Conservation (phyloP, 2,329 filamentous ascomycete species). For the Microdochium bolleyi region DNA sequence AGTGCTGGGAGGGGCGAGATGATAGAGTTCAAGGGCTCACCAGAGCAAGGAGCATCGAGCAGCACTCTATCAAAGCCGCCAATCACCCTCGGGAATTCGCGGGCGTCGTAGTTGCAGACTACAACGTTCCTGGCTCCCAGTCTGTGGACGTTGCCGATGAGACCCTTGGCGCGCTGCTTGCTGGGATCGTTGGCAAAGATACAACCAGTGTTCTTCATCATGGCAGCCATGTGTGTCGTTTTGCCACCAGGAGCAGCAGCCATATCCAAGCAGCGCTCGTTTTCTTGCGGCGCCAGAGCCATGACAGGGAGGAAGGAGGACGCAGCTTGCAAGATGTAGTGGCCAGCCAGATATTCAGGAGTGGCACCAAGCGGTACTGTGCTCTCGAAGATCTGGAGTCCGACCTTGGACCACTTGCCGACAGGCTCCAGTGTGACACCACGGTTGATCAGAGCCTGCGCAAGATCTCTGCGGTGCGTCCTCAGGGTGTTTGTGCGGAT, state of each 20-base stretch:
- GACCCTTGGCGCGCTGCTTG: conserved; percentile 87
- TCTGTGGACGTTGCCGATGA: conserved; percentile 96
- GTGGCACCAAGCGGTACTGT: conserved; percentile 72
- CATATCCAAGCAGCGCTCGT: conserved; percentile 90
- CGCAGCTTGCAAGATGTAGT: conserved; percentile 96
- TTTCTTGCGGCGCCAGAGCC: conserved; percentile 88
- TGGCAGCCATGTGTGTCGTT: conserved; percentile 88
- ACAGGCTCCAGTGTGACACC: conserved; percentile 95
- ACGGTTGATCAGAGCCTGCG: conserved; percentile 89
- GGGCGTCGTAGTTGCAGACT: conserved; percentile 90
- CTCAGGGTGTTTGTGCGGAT: conserved; percentile 95
- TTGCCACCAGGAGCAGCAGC: conserved; percentile 93
- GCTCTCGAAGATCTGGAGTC: conserved; percentile 91
- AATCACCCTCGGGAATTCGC: conserved; percentile 89
- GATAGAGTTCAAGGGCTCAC: conserved; percentile 22
- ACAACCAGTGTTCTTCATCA: conserved; percentile 96
- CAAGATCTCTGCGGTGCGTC: conserved; percentile 68
- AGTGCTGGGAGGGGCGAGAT: neutral
- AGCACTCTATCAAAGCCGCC: conserved; percentile 93
- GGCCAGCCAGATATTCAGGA: conserved; percentile 91
- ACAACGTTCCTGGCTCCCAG: conserved; percentile 89
- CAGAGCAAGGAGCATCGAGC: conserved; percentile 91
- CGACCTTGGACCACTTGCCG: conserved; percentile 98
- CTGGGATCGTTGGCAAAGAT: conserved; percentile 96
- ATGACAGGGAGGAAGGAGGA: conserved; percentile 97